phyloP scores from a whole-genome alignment of 495 filamentous ascomycete genomes.

The Aspergillus nanangensis region DNA sequence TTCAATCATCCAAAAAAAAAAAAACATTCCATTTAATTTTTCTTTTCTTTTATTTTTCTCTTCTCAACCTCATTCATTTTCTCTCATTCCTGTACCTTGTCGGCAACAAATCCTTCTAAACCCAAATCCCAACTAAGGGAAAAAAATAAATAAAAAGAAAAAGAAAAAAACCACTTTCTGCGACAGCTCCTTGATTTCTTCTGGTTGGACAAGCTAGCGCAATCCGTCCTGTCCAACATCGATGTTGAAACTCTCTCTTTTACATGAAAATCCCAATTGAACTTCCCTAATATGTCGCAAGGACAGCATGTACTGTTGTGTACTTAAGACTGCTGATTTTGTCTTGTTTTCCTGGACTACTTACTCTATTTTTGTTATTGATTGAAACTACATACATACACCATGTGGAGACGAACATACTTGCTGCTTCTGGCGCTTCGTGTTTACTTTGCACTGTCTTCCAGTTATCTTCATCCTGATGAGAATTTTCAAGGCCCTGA shows the following conservation, averaged over 20 bases:
- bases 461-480: slow-evolving; percentile 96
- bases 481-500: slow-evolving; percentile 98
- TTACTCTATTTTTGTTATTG: background rate
- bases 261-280: background rate
- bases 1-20: too few relatives aligned
- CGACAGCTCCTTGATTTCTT: too few relatives aligned
- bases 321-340: background rate
- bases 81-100: too few relatives aligned
- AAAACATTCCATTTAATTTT: too few relatives aligned
- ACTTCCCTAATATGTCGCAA: background rate
- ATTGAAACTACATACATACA: slow-evolving; percentile 6
- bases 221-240: background rate
- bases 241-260: background rate
- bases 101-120: too few relatives aligned
- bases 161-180: too few relatives aligned
- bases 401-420: slow-evolving; percentile 91
- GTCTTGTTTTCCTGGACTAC: background rate
- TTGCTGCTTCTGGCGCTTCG: slow-evolving; percentile 79
- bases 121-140: too few relatives aligned
- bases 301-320: background rate
- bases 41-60: too few relatives aligned
- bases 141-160: too few relatives aligned
- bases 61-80: too few relatives aligned
- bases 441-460: slow-evolving; percentile 88
- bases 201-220: background rate